Evolutionary conservation across 306 rosid species (phyloP), one percentile per base, ranked within the genome.

Genomic region (Gillenia trifoliata): DNA sequence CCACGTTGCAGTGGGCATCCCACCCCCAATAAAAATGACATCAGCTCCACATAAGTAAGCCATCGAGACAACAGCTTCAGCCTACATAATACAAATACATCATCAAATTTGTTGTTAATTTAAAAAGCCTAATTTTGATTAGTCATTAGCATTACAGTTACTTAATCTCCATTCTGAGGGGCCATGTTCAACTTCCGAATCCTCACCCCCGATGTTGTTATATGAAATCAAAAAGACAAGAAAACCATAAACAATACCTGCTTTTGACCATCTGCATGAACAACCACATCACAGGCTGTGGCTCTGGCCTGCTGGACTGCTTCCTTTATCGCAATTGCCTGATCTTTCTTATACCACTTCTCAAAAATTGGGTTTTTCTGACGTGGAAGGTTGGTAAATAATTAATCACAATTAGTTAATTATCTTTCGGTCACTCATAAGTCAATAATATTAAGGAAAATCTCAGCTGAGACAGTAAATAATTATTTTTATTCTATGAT

Each of bases 261-360:
- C 96, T 91, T 94, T 76, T 97, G 85, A 57, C 96, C 98, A 87
- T 97, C 98, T 33, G 98, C 91, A 71, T 91, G 97, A 75, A 91
- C 98, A 66, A 94, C 97, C 47, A 94, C 98, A 56, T 93, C 98
- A 15, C 97, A 91, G 57, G 97, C 98, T 79, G 87, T 90, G 72
- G 80, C 86, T 30, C 89, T 80, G 68, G 98, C 97, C 85, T 90
- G 95, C 81, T 87, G 98, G 79, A 94, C 91, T 64, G 98, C 98
- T 87, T 94, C 98, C 84, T 94, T 94, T 74, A 97, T 96, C 54
- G 91, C 97, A 84, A 89, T n/a, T 12, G 98, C 98, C 67, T 97
- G 98, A 90, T 94, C 98, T 83, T 94, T 94, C 81, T 94, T 97
- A 82, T 94, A 94, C 19, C 98, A 97, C 86, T 88, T 94, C 85